Conservation (phyloP, 192 early-diverging fungal species). For the Podochytrium sp. region DNA sequence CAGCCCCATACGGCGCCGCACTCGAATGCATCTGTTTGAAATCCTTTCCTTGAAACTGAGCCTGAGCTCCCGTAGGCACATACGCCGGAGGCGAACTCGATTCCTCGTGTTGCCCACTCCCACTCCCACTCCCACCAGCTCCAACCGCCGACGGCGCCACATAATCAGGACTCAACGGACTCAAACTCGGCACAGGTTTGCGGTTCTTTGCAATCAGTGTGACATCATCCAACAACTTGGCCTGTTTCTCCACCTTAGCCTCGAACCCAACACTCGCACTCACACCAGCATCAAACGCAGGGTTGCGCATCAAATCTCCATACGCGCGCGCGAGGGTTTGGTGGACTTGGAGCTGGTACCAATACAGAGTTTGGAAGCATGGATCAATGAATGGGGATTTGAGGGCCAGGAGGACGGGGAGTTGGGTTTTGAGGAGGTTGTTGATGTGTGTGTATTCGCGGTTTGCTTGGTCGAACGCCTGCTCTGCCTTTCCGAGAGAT, state of each 20-base stretch:
- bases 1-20: not conserved
- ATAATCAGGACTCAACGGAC: slow-evolving; percentile 26
- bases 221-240: slow-evolving; percentile 25
- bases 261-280: slow-evolving; percentile 27
- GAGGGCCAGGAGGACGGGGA: slow-evolving; percentile 80
- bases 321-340: slow-evolving; percentile 48
- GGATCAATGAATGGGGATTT: slow-evolving; percentile 82
- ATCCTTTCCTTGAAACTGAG: too few relatives aligned
- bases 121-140: not conserved
- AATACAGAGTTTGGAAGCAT: slow-evolving; percentile 83
- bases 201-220: slow-evolving; percentile 22
- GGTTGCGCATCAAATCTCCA: not conserved
- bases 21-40: not conserved
- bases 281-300: slow-evolving; percentile 17
- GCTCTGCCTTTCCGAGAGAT: slow-evolving; percentile 59
- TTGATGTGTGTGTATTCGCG: slow-evolving; percentile 86
- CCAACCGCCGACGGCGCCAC: not conserved
- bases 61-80: not conserved
- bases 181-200: not conserved
- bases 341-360: slow-evolving; percentile 81
- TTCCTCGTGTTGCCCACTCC: too few relatives aligned
- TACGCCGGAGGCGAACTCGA: not conserved
- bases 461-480: slow-evolving; percentile 76
- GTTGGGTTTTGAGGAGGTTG: slow-evolving; percentile 75
- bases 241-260: slow-evolving; percentile 9